A percentile compares a stretch with the other conserved stretches of the same genome.
These are phyloP conservation scores for Clarireedia sp. DNA, from an alignment of 2,329 filamentous ascomycete species.

Conservation along the genomic window DNA sequence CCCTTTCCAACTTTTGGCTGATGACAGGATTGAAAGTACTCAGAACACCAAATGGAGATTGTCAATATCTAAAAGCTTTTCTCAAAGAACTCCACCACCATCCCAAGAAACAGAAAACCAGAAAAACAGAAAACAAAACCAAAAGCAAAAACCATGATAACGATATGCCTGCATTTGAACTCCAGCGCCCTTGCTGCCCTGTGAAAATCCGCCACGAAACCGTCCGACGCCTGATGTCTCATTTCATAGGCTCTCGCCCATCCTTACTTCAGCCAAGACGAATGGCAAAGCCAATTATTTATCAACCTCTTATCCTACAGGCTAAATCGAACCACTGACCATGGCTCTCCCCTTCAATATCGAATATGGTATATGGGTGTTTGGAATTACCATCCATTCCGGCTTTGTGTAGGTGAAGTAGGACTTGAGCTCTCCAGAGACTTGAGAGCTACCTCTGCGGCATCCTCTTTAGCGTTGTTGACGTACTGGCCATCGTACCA, in stretches of 20 bases:
- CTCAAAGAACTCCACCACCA: conserved; percentile 1
- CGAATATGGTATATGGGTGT: conserved; percentile 2
- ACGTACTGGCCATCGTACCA: conserved; percentile 89
- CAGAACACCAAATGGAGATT: conserved; percentile 1
- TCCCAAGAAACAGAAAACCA: conserved; percentile 6
- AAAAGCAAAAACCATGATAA: background rate
- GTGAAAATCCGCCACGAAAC: conserved; percentile 22
- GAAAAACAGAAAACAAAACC: background rate
- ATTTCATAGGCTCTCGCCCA: conserved; percentile 23
- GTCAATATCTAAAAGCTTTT: conserved; percentile 10
- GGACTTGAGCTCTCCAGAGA: conserved; percentile 40
- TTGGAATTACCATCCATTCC: conserved; percentile 31
- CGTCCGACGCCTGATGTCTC: conserved; percentile 25
- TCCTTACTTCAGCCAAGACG: conserved; percentile 23
- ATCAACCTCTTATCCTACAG: conserved; percentile 27
- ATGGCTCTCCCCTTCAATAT: conserved; percentile 3
- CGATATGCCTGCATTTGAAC: conserved; percentile 10
- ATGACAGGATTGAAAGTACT: conserved; percentile 1
- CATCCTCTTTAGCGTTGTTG: conserved; percentile 83
- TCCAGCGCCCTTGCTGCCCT: conserved; percentile 24
- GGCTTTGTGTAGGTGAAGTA: conserved; percentile 35
- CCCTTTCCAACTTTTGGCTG: background rate
- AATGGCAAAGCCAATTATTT: conserved; percentile 17
- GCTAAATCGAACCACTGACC: conserved; percentile 14
- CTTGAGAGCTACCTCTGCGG: conserved; percentile 71